Conservation (phyloP, 768 basidiomycete species). For the Termitomyces sp. region DNA sequence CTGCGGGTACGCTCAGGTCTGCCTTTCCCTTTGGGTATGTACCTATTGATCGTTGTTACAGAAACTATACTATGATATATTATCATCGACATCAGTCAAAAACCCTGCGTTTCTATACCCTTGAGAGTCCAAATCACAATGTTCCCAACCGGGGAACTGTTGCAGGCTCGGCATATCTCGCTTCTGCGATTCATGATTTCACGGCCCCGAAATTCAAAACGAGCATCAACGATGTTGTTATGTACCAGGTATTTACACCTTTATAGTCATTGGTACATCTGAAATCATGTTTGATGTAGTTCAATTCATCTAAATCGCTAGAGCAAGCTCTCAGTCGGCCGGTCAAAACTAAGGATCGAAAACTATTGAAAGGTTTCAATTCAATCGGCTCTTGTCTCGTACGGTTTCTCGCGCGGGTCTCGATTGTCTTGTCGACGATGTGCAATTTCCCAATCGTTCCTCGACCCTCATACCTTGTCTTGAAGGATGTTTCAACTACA, state of each 20-base stretch:
- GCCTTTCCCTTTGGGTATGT: not conserved
- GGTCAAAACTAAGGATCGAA: not conserved
- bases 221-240: conserved; percentile 28
- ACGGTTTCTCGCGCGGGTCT: not conserved
- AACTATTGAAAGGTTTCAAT: not conserved
- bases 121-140: conserved; percentile 31
- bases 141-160: conserved; percentile 10
- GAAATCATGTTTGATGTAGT: conserved; percentile 20
- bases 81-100: conserved; percentile 49
- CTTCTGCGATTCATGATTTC: conserved; percentile 32
- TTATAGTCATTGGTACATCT: not conserved
- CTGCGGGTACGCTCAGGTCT: conserved; percentile 6
- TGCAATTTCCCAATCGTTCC: conserved; percentile 17
- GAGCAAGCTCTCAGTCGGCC: conserved; percentile 4
- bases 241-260: conserved; percentile 33
- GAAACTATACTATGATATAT: conserved; percentile 30
- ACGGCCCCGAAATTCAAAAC: conserved; percentile 20
- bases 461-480: conserved; percentile 9
- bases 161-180: conserved; percentile 18
- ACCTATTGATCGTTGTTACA: conserved; percentile 1
- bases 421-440: conserved; percentile 6
- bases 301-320: conserved; percentile 33
- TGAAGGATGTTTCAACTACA: conserved; percentile 41
- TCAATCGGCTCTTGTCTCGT: conserved; percentile 1
- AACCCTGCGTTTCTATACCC: conserved; percentile 61